Percentiles rank a stretch among this genome's conserved stretches.
Conservation (phyloP, 75 land plant species). For the Azolla pinnata region DNA sequence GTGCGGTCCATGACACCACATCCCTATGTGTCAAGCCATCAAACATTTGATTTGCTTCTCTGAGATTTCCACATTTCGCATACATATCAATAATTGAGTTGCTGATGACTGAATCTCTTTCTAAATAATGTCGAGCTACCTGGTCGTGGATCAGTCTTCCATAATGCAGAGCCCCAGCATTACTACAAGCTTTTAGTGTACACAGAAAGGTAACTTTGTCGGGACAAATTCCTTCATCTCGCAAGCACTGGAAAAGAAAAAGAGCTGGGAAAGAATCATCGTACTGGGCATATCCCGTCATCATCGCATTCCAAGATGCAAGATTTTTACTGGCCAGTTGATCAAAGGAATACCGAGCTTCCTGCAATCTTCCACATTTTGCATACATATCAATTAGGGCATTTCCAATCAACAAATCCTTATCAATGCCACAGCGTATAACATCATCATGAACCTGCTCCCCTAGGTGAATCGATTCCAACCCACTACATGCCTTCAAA, state of each 20-base stretch:
- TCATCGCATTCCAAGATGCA: constrained; percentile 19
- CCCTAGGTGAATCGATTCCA: constrained; percentile 1
- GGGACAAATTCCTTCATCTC: background rate
- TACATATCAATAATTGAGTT: constrained; percentile 12
- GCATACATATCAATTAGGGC: constrained; percentile 13
- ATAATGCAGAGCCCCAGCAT: constrained; percentile 7
- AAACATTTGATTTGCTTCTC: constrained; percentile 7
- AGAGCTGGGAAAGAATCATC: constrained; percentile 7
- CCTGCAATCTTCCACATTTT: constrained; percentile 14
- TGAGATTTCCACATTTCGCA: constrained; percentile 23
- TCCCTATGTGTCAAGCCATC: constrained; percentile 2
- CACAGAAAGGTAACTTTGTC: constrained; percentile 12
- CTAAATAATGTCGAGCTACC: background rate
- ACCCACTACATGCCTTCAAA: constrained; percentile 6
- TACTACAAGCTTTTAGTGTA: constrained; percentile 28
- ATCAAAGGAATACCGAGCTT: constrained; percentile 5
- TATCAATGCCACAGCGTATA: constrained; percentile 2
- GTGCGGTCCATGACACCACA: constrained; percentile 17
- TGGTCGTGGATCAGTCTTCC: constrained; percentile 10
- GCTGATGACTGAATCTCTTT: background rate
- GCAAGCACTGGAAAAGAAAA: background rate
- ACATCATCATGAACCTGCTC: constrained; percentile 5
- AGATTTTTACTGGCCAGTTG: background rate
- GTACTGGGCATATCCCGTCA: constrained; percentile 4
- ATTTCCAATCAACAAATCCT: constrained; percentile 1